Conservation (phyloP, 169 alveolate species). For the Condylostoma magnum region DNA sequence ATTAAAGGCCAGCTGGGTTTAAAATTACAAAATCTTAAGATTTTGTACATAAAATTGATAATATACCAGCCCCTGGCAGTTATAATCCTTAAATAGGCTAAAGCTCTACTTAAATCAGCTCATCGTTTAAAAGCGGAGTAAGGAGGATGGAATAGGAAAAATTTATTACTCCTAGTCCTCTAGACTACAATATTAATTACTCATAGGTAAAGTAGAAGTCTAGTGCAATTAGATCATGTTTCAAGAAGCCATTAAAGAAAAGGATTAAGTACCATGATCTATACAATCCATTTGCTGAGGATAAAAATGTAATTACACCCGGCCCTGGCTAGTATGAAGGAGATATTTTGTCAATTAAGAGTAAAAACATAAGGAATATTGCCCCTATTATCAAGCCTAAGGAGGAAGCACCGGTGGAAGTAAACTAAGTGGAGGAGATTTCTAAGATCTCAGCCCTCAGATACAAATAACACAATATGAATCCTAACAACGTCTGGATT, state of each 20-base stretch:
- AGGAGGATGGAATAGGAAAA: constrained; percentile 10
- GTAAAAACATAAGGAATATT: too few species aligned
- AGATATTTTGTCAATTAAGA: too few species aligned
- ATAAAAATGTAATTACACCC: background rate
- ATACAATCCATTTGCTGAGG: constrained; percentile 10
- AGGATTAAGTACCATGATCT: background rate
- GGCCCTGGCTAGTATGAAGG: constrained; percentile 27
- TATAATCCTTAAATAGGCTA: background rate
- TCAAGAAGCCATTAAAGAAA: constrained; percentile 11
- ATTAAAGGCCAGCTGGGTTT: background rate
- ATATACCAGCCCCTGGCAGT: background rate
- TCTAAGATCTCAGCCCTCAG: too few species aligned
- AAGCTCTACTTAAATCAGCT: background rate
- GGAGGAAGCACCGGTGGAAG: too few species aligned
- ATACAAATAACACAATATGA: too few species aligned
- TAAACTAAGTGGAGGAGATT: too few species aligned
- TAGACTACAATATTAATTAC: constrained; percentile 1
- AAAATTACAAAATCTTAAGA: background rate
- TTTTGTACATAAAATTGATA: background rate
- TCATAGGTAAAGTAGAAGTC: background rate
- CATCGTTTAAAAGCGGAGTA: constrained; percentile 21
- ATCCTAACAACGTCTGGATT: too few species aligned
- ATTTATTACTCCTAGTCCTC: background rate
- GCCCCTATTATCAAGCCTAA: too few species aligned
- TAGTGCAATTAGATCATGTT: background rate